Percentiles rank a stretch among this genome's conserved stretches.
These are phyloP conservation scores for Zalaria obscura DNA, from an alignment of 2,329 filamentous ascomycete species.

Conservation along the genomic window DNA sequence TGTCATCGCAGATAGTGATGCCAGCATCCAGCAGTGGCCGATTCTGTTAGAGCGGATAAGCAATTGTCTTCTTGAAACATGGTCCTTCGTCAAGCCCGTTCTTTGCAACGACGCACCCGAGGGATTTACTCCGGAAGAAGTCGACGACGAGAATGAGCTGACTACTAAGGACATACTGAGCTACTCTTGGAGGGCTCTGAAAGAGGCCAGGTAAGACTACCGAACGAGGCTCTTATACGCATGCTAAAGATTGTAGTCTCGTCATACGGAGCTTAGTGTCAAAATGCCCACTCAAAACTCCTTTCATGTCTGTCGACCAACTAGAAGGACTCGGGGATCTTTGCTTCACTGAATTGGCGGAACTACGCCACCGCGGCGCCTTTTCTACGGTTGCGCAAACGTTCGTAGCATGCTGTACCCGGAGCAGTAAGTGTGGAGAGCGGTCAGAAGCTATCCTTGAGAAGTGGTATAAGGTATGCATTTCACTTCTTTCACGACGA, in stretches of 20 bases:
- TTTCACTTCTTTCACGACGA: not conserved
- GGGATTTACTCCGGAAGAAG: slow-evolving; percentile 64
- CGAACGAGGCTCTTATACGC: not conserved
- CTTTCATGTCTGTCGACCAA: slow-evolving; percentile 21
- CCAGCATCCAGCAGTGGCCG: not conserved
- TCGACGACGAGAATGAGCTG: slow-evolving; percentile 58
- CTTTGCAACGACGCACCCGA: slow-evolving; percentile 93
- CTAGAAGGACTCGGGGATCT: slow-evolving; percentile 57
- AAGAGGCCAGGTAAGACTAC: slow-evolving; percentile 62
- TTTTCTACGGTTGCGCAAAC: slow-evolving; percentile 88
- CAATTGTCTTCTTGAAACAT: slow-evolving; percentile 51
- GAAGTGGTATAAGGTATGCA: slow-evolving; percentile 48
- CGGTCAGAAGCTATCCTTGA: slow-evolving; percentile 22
- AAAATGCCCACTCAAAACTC: slow-evolving; percentile 4
- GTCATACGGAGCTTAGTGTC: slow-evolving; percentile 40
- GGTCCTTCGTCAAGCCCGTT: slow-evolving; percentile 59
- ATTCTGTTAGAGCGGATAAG: slow-evolving; percentile 3
- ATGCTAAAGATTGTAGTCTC: slow-evolving; percentile 39
- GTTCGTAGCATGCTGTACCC: slow-evolving; percentile 68
- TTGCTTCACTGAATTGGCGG: slow-evolving; percentile 70
- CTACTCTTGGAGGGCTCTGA: slow-evolving; percentile 89
- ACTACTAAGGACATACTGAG: slow-evolving; percentile 83
- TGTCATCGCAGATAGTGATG: slow-evolving; percentile 1
- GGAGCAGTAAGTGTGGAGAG: slow-evolving; percentile 15
- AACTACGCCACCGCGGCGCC: slow-evolving; percentile 76